Evolutionary conservation across 495 filamentous ascomycete genomes (phyloP).

Genomic region (Bryoglossum gracile): DNA sequence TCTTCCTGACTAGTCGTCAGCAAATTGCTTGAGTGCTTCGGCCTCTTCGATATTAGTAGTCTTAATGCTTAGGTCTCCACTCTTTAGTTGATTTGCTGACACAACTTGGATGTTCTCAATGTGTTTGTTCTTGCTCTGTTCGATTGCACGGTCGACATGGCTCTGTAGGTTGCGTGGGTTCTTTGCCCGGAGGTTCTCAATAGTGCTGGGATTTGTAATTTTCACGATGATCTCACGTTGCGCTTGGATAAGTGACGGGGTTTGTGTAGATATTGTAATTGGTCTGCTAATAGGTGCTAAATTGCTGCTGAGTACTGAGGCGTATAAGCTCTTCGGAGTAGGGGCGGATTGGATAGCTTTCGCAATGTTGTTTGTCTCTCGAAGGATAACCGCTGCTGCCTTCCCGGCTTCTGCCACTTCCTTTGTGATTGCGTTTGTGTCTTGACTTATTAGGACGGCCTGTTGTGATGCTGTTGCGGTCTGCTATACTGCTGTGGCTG

Average conservation of each 20-base stretch:
- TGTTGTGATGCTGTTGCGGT: background rate
- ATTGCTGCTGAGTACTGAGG: constrained; percentile 7
- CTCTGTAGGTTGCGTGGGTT: constrained; percentile 1
- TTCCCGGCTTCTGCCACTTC: background rate
- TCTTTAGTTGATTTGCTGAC: constrained; percentile 10
- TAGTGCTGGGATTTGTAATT: constrained; percentile 5
- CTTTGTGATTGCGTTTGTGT: background rate
- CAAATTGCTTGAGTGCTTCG: constrained; percentile 4
- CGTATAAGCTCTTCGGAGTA: background rate
- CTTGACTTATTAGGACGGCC: background rate
- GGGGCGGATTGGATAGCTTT: background rate
- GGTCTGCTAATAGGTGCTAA: constrained; percentile 1
- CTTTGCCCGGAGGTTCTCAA: constrained; percentile 7
- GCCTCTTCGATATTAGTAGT: background rate
- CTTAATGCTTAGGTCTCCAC: constrained; percentile 11
- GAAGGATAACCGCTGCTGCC: background rate
- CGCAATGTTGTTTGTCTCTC: constrained; percentile 4
- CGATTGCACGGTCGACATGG: constrained; percentile 7
- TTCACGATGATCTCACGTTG: constrained; percentile 10
- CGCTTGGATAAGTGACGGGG: constrained; percentile 3
- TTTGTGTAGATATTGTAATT: constrained; percentile 11
- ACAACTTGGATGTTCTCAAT: constrained; percentile 4
- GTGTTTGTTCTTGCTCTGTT: constrained; percentile 14
- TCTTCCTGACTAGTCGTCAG: constrained; percentile 1
- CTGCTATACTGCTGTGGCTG: constrained; percentile 4